Base-by-base conservation (phyloP, 805 yeast genomes). In the Ogataea philodendri region DNA sequence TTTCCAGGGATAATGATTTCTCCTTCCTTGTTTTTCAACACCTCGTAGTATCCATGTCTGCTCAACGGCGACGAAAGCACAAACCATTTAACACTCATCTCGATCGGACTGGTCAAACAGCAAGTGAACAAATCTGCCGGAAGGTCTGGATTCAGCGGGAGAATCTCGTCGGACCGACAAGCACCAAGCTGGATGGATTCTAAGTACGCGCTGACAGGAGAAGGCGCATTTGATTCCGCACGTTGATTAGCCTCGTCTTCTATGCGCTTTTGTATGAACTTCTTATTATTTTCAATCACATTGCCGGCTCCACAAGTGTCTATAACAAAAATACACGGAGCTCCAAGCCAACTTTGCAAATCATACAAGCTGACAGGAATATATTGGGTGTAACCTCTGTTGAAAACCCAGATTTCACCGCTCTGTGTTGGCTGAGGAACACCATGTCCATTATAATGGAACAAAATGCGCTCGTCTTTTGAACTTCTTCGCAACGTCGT, bases 401-500 rank as follows among this genome's bases (percentile, higher is more conserved):
- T 93, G 66, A 93, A 93, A 8, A 93, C 97, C 98, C 98, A 93
- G 17, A 93, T 86, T 55, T 93, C 98, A 15, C 98, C 98, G 29
- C 89, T 78, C 22, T 87, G 79, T 0, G 98, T 93, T 0, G 98
- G 97, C 51, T 87, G 87, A 0, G 98, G 98, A 2, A 93, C 98
- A 15, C 98, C 98, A 56, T 93, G 98, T 5, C 98, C 98, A 51
- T 93, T 93, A 59, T 93, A 93, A 58, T 93, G 97, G 59, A 93
- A 90, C 35, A 93, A 59, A 7, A 90, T 84, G 41, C 98, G 70
- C 57, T 90, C 97, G 44, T 90, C 97, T 54, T 89, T 86, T 2
- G 97, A 95, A 39, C 84, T 83, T 37, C 97, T 71, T 48, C 98
- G 69, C 41, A 93, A 65, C 0, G 94, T 84, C 48, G 86, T 83